Conservation (phyloP, 116 monocot species). For the Posidonia oceanica region DNA sequence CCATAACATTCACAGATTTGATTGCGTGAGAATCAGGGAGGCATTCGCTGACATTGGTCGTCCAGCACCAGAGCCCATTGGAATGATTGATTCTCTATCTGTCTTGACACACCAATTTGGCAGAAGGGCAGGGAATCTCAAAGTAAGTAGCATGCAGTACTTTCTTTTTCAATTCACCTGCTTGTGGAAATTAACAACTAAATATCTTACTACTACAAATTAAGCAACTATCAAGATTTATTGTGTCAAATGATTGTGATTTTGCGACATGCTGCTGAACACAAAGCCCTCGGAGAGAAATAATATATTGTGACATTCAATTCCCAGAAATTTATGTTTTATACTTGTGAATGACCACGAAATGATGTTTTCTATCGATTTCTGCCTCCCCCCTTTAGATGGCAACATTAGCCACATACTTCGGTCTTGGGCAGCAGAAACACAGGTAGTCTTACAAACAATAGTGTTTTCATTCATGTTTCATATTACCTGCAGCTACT, state of each 20-base stretch:
- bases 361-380: not conserved
- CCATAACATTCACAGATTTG: conserved; percentile 85
- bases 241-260: too few relatives aligned
- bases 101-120: conserved; percentile 60
- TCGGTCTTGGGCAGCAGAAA: conserved; percentile 72
- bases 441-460: conserved; percentile 46
- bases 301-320: too few relatives aligned
- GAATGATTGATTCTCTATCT: conserved; percentile 65
- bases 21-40: conserved; percentile 63
- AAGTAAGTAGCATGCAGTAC: conserved; percentile 23
- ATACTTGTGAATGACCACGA: not conserved
- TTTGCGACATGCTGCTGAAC: too few relatives aligned
- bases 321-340: too few relatives aligned
- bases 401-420: conserved; percentile 89
- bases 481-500: too few relatives aligned
- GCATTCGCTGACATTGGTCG: conserved; percentile 71
- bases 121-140: conserved; percentile 87
- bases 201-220: too few relatives aligned
- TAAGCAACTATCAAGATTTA: too few relatives aligned
- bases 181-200: too few relatives aligned
- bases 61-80: conserved; percentile 50
- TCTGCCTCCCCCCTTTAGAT: conserved; percentile 28
- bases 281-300: too few relatives aligned
- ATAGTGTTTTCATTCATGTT: not conserved
- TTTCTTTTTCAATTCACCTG: too few relatives aligned